Base-by-base conservation (phyloP, 352 stramenopile genomes). In the Globisporangium paroecandrum region DNA sequence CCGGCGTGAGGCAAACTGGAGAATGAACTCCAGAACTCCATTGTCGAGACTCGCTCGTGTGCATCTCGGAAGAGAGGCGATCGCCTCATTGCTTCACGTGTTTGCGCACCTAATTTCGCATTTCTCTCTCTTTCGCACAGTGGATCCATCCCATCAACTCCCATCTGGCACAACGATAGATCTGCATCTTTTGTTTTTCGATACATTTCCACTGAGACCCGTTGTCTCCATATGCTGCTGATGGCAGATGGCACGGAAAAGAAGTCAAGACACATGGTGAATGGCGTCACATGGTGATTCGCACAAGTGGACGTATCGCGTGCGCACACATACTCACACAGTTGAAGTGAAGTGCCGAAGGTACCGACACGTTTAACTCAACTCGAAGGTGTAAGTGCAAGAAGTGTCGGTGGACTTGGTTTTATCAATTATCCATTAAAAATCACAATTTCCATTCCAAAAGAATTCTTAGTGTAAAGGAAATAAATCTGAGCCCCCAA, bases 91-190 rank as follows among this genome's bases (percentile, higher is more conserved):
- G 20, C 18, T 18, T 57, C 59, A 57, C n/a, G 4, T 65, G 58
- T 25, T 34, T 43, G 46, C 20, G n/a, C 34, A 51, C 41, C 25
- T 10, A 46, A 61, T 18, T 27, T 60, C 6, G 27, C 29, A 20
- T 10, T 3, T 13, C 4, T 67, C 51, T 46, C 53, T 64, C 43
- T 56, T 10, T 41, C 24, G 36, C 53, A 8, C 4, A 24, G 3
- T 55, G 49, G 36, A 67, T 60, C 62, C 62, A 61, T 67, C 51
- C 47, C 61, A 66, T 58, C 46, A 49, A 15, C 20, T 9, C 25
- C 51, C 62, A 68, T 61, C 62, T 68, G 62, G 34, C 54, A 8
- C 54, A 8, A 43, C 12, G 36, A 4, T 46, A 18, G 55, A 29
- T 62, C 53, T 25, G 53, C 51, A 68, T 68, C 62, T 32, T 32